Evolutionary conservation across 2,329 filamentous ascomycete species (phyloP).

Genomic region (Berkeleyomyces basicola): DNA sequence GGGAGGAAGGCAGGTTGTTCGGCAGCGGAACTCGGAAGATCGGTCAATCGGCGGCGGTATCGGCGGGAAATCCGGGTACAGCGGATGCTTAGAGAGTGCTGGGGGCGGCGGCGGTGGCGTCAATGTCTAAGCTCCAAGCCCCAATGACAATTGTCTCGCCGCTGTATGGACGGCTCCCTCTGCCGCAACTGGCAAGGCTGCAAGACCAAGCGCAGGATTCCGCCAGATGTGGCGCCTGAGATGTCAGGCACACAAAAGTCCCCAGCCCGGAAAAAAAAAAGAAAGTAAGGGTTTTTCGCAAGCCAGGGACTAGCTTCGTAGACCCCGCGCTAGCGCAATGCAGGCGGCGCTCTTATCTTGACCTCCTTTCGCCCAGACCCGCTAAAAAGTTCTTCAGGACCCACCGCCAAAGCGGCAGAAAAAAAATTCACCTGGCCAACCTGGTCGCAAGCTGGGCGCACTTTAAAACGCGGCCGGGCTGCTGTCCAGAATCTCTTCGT

Average conservation of each 20-base stretch:
- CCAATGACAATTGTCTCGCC: not conserved
- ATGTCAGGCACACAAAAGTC: not conserved
- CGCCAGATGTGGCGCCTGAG: not conserved
- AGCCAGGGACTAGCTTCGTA: not conserved
- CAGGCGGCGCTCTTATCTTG: slow-evolving; percentile 15
- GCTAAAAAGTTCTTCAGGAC: slow-evolving; percentile 15
- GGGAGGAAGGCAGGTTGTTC: not conserved
- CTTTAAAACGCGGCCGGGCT: slow-evolving; percentile 9
- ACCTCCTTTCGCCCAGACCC: slow-evolving; percentile 20
- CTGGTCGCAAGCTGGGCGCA: slow-evolving; percentile 5
- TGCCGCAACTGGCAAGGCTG: not conserved
- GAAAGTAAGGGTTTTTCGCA: not conserved
- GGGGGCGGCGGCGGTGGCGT: not conserved
- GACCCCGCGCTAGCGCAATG: not conserved
- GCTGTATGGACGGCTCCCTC: not conserved
- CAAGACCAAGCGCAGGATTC: too few species aligned
- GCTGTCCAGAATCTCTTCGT: slow-evolving; percentile 9
- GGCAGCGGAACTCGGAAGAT: not conserved
- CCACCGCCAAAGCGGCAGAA: slow-evolving; percentile 23
- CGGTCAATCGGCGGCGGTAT: not conserved
- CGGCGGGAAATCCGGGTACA: not conserved
- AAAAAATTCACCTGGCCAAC: slow-evolving; percentile 16
- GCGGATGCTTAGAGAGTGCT: not conserved
- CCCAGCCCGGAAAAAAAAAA: not conserved
- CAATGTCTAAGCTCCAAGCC: not conserved